Base-by-base conservation (phyloP, 1,139 yeast species). In the Spathaspora jeffriesii region DNA sequence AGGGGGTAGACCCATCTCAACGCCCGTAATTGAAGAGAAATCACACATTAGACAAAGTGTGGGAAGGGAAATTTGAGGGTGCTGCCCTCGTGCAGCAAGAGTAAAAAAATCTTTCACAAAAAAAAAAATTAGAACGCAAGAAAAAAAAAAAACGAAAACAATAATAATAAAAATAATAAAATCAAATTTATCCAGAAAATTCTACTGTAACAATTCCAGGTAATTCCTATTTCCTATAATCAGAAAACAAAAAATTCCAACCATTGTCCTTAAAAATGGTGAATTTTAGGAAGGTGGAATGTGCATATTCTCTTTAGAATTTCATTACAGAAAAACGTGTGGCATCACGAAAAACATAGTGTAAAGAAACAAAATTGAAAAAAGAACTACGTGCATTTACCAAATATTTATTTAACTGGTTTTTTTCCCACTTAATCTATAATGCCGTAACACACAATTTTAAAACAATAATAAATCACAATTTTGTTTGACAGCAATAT, bases 41-140 rank as follows among this genome's bases (percentile, higher is more conserved):
- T 25, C 13, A 10, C 28, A 25, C 28, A 25, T 25, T 25, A 6
- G 20, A 30, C 14, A 30, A 30, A 30, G 20, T 30, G 34, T 34
- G 38, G 37, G 15, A 32, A 32, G 37, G 37, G 37, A 32, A 32
- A 4, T 32, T 32, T 28, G 32, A 32, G 37, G 38, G 38, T 34
- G 38, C 38, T 34, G 15, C 38, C 38, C 38, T 34, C 22, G 38
- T 34, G 38, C 38, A 17, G 34, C 17, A 14, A 30, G 34, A 34
- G 18, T n/a, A n/a, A n/a, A n/a, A n/a, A n/a, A n/a, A n/a, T n/a
- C n/a, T n/a, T n/a, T n/a, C n/a, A n/a, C n/a, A 34, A 32, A 31
- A 31, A 31, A 6, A 17, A 17, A 17, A 34, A 18, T 34, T 34
- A 34, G 38, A 22, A 34, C 17, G 38, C 38, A 32, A 32, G 8